phyloP scores from a whole-genome alignment of 169 alveolate genomes.

The Babesia sp. region DNA sequence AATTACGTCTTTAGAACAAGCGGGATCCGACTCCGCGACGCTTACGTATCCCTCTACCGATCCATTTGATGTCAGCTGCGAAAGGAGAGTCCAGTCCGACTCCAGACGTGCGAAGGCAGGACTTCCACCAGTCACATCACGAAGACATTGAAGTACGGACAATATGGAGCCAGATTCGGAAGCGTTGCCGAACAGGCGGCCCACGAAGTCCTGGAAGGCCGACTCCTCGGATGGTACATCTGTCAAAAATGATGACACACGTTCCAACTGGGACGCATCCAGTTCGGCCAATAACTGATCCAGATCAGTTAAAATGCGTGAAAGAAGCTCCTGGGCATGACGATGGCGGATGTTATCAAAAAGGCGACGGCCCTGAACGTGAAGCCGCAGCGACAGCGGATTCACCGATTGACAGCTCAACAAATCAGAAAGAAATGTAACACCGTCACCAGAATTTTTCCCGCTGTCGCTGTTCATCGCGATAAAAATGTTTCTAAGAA shows the following conservation, averaged over 20 bases:
- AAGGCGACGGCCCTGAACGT: conserved; percentile 15
- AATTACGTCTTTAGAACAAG: background rate
- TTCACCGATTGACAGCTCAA: conserved; percentile 29
- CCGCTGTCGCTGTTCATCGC: conserved; percentile 11
- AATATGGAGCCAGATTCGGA: conserved; percentile 12
- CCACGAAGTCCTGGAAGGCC: conserved; percentile 19
- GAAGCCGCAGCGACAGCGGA: conserved; percentile 39
- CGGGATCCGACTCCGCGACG: conserved; percentile 9
- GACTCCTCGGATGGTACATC: conserved; percentile 7
- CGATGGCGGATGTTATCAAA: background rate
- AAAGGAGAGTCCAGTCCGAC: conserved; percentile 21
- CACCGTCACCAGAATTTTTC: background rate
- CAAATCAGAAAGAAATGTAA: background rate
- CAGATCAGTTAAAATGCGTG: background rate
- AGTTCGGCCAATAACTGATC: conserved; percentile 9
- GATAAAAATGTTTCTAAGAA: background rate
- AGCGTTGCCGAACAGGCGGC: background rate
- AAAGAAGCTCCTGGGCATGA: conserved; percentile 1
- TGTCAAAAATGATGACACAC: conserved; percentile 3
- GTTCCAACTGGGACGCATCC: conserved; percentile 14
- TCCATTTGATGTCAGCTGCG: background rate
- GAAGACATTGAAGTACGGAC: background rate
- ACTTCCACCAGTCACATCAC: background rate
- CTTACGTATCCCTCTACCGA: background rate
- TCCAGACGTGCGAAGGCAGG: background rate